These are phyloP conservation scores for Daedaleopsis sinensis DNA, from an alignment of 768 basidiomycete genomes.

Conservation along the genomic window DNA sequence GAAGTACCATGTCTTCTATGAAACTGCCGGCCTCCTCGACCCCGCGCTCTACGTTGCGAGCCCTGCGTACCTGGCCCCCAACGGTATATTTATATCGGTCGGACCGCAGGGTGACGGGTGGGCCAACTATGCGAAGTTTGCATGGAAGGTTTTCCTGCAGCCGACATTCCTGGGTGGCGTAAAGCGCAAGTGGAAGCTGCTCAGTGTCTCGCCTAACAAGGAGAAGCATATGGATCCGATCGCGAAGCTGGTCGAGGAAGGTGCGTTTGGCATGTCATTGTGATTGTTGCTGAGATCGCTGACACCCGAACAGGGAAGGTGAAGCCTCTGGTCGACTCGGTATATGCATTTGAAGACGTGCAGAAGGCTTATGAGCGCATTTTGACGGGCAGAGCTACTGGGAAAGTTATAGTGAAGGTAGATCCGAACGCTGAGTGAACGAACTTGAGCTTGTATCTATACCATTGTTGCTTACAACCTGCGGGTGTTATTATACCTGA, in stretches of 20 bases:
- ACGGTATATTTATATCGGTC: constrained; percentile 55
- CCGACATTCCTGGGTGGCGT: constrained; percentile 60
- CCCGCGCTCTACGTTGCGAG: constrained; percentile 52
- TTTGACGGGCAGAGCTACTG: constrained; percentile 56
- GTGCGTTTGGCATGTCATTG: constrained; percentile 6
- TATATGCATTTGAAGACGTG: constrained; percentile 56
- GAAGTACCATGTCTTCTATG: constrained; percentile 61
- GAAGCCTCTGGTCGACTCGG: constrained; percentile 60
- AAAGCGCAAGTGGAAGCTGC: constrained; percentile 46
- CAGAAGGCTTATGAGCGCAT: constrained; percentile 64
- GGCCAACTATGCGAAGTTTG: constrained; percentile 34
- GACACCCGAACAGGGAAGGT: constrained; percentile 43
- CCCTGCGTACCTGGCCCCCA: constrained; percentile 54
- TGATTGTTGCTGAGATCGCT: not conserved
- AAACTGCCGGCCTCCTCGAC: constrained; percentile 56
- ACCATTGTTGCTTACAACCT: too few relatives aligned
- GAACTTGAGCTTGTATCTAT: not conserved
- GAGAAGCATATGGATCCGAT: constrained; percentile 35
- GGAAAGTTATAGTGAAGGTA: constrained; percentile 68
- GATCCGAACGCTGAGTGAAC: constrained; percentile 27
- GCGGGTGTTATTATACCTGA: too few relatives aligned
- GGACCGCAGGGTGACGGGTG: constrained; percentile 46
- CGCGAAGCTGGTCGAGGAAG: constrained; percentile 31
- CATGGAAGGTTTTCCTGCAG: constrained; percentile 37
- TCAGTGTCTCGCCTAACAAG: constrained; percentile 35